phyloP scores from a whole-genome alignment of 257 asterid genomes.

The Solanum sejunctum region DNA sequence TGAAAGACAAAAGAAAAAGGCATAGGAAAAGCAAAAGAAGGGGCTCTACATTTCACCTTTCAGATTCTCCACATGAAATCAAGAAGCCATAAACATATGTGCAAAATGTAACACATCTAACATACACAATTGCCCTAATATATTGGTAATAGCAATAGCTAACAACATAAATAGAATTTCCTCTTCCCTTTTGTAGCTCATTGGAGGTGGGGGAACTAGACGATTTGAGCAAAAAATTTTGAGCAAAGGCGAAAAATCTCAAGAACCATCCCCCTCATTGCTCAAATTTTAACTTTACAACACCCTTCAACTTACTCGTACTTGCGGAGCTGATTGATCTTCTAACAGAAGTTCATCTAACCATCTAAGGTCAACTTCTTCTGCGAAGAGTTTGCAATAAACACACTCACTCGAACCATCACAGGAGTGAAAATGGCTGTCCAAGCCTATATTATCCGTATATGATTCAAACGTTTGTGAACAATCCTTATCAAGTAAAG shows the following conservation, averaged over 20 bases:
- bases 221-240: not conserved
- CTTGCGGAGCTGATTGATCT: not conserved
- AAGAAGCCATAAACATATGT: not conserved
- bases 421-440: not conserved
- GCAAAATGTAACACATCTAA: not conserved
- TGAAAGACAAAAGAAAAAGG: not conserved
- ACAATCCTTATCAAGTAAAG: not conserved
- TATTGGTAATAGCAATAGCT: not conserved
- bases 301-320: not conserved
- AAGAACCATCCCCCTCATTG: not conserved
- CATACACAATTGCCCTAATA: not conserved
- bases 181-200: not conserved
- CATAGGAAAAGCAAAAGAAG: not conserved
- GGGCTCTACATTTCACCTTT: not conserved
- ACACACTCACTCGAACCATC: not conserved
- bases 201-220: not conserved
- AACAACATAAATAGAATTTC: not conserved
- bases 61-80: not conserved
- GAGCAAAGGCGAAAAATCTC: not conserved
- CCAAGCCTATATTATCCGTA: not conserved
- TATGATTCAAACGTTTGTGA: not conserved
- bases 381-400: not conserved
- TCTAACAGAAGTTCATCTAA: not conserved
- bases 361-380: slow-evolving; percentile 6
- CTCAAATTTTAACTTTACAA: not conserved